Evolutionary conservation across 2,329 filamentous ascomycete genomes (phyloP).

Genomic region (Venturia carpophila): DNA sequence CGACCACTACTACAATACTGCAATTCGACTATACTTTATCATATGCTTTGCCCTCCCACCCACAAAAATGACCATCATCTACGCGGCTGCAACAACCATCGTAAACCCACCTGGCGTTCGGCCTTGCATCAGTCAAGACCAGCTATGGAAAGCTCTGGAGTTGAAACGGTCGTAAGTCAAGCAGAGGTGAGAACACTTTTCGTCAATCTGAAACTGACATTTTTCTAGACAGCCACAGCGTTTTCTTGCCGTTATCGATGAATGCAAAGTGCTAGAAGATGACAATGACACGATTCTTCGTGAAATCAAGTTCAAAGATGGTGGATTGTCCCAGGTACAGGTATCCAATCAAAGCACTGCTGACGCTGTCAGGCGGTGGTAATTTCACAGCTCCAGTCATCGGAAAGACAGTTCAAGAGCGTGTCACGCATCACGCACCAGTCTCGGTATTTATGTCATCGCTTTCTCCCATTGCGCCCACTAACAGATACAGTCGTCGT

Average conservation of each 20-base stretch:
- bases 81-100: not conserved
- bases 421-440: not conserved
- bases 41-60: no score
- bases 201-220: not conserved
- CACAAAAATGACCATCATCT: not conserved
- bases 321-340: not conserved
- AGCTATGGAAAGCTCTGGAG: conserved; percentile 8
- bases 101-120: not conserved
- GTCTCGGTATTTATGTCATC: not conserved
- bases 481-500: not conserved
- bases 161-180: not conserved
- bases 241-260: conserved; percentile 4
- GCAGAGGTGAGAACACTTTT: not conserved
- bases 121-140: not conserved
- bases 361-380: not conserved
- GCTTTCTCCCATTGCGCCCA: not conserved
- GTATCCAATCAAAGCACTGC: not conserved
- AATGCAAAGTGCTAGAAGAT: conserved; percentile 1
- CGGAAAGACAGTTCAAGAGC: not conserved
- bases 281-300: not conserved
- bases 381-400: not conserved
- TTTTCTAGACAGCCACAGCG: not conserved
- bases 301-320: conserved; percentile 10
- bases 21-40: not conserved
- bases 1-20: not conserved